Conservation (phyloP, 306 rosid species). For the Carpinus fangiana region DNA sequence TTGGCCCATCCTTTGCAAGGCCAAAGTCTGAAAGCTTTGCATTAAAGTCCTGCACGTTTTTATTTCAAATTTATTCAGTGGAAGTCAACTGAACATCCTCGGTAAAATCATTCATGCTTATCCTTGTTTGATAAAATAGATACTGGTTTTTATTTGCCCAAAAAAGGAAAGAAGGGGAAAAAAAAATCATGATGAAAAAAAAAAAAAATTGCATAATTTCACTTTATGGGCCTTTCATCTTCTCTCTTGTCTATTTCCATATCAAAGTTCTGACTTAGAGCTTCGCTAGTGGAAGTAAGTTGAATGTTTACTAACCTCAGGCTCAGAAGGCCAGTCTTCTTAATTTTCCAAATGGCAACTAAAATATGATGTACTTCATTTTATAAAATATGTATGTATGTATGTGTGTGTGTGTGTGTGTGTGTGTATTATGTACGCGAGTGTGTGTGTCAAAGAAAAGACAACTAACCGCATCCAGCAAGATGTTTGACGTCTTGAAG, state of each 20-base stretch:
- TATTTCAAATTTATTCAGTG: conserved; percentile 28
- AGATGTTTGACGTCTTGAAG: conserved; percentile 94
- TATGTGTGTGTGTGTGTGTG: too few relatives aligned
- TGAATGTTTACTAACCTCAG: not conserved
- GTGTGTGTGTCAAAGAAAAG: conserved; percentile 15
- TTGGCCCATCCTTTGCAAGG: conserved; percentile 96
- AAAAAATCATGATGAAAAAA: not conserved
- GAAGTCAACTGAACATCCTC: conserved; percentile 5
- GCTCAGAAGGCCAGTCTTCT: conserved; percentile 4
- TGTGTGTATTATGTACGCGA: too few relatives aligned
- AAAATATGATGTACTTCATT: conserved; percentile 2
- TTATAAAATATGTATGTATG: not conserved
- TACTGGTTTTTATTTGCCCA: conserved; percentile 1
- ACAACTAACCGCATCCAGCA: conserved; percentile 81
- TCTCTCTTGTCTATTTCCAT: not conserved
- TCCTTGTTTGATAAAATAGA: not conserved
- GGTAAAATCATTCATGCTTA: conserved; percentile 20
- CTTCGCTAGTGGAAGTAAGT: not conserved
- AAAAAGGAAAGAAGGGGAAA: not conserved
- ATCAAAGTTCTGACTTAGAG: not conserved
- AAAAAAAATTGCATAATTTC: not conserved
- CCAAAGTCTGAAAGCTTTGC: conserved; percentile 95
- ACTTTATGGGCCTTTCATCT: not conserved
- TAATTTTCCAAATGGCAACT: not conserved
- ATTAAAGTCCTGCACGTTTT: conserved; percentile 68